A percentile compares a stretch with the other conserved stretches of the same genome.
Conservation (phyloP, 2,329 filamentous ascomycete genomes). For the Apiospora kogelbergensis region DNA sequence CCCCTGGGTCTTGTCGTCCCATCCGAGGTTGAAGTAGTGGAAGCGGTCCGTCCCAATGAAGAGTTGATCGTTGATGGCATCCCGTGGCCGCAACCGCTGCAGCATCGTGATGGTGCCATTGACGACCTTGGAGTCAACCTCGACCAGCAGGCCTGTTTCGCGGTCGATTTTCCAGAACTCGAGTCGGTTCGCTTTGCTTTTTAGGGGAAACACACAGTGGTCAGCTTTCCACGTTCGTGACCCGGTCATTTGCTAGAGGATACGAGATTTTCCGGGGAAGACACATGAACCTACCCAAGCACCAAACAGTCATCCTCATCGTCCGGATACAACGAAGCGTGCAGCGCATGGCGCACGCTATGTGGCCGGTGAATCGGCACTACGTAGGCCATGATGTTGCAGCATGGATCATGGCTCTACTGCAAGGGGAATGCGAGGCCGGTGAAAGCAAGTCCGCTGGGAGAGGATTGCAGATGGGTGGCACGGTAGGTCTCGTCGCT, state of each 20-base stretch:
- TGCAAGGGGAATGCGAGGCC: not conserved
- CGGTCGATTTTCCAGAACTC: slow-evolving; percentile 75
- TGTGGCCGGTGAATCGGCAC: slow-evolving; percentile 91
- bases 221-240: slow-evolving; percentile 12
- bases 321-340: slow-evolving; percentile 69
- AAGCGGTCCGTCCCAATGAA: slow-evolving; percentile 90
- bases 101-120: slow-evolving; percentile 88
- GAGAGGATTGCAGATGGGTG: not conserved
- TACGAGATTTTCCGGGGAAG: not conserved
- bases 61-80: slow-evolving; percentile 76
- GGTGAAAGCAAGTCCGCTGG: not conserved
- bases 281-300: slow-evolving; percentile 71
- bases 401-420: slow-evolving; percentile 24
- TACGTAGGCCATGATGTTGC: slow-evolving; percentile 80
- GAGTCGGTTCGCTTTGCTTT: slow-evolving; percentile 78
- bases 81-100: slow-evolving; percentile 73
- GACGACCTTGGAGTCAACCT: slow-evolving; percentile 61
- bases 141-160: slow-evolving; percentile 64
- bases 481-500: not conserved
- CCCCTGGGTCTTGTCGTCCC: slow-evolving; percentile 61
- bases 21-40: slow-evolving; percentile 86
- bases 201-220: slow-evolving; percentile 25
- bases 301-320: slow-evolving; percentile 79
- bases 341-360: slow-evolving; percentile 86
- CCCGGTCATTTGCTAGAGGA: not conserved